Percentiles rank a stretch among this genome's conserved stretches.
Evolutionary conservation across 345 rosid genomes (phyloP).

Genomic region (Sonneratia caseolaris): DNA sequence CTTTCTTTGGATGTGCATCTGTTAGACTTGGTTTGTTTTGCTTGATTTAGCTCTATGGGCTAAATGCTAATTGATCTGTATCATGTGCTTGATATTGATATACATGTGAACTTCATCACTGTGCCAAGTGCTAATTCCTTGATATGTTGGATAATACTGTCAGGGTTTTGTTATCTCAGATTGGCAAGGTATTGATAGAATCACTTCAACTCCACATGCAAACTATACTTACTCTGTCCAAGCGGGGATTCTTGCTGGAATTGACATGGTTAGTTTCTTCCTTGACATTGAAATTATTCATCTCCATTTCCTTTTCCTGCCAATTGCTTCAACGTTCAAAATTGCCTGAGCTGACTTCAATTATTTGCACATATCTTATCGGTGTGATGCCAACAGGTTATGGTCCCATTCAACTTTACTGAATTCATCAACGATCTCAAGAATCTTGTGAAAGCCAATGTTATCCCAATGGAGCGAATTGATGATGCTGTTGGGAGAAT

Average conservation of each 20-base stretch:
- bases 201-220: slow-evolving; percentile 63
- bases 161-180: slow-evolving; percentile 94
- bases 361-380: not conserved
- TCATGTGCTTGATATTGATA: not conserved
- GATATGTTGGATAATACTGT: not conserved
- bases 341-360: not conserved
- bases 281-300: not conserved
- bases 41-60: too few relatives aligned
- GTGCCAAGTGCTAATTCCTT: not conserved
- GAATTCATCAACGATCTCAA: slow-evolving; percentile 68
- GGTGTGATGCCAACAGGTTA: slow-evolving; percentile 42
- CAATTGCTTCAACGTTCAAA: not conserved
- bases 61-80: too few relatives aligned
- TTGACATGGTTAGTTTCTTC: slow-evolving; percentile 64
- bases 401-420: slow-evolving; percentile 68
- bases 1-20: not conserved
- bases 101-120: not conserved
- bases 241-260: slow-evolving; percentile 76
- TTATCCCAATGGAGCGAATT: slow-evolving; percentile 63
- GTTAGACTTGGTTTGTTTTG: not conserved
- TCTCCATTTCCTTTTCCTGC: not conserved
- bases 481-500: slow-evolving; percentile 87
- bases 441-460: slow-evolving; percentile 45
- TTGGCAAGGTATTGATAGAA: slow-evolving; percentile 88
- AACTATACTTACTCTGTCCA: slow-evolving; percentile 73